Base-by-base conservation (phyloP, 2,329 filamentous ascomycete genomes). In the Penicillium crustosum region DNA sequence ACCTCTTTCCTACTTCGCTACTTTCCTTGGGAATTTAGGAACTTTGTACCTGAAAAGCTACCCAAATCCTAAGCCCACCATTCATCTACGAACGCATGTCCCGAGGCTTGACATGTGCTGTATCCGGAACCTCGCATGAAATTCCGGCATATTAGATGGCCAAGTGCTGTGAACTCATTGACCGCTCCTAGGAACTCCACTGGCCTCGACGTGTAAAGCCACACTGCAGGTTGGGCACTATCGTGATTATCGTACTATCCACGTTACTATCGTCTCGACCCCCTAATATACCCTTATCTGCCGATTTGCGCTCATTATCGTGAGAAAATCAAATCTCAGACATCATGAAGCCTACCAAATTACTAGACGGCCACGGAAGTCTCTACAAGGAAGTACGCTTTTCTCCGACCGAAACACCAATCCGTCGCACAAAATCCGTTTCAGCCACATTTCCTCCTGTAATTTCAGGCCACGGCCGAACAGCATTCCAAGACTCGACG, bases 351-450 rank as follows among this genome's bases (percentile, higher is more conserved):
- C 53, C 65, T 41, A 61, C 60, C 19, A 69, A 66, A 23, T 47
- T 67, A 36, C 68, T 65, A 21, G 71, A 73, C 44, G 70, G 73
- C 42, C 73, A 73, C 59, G 70, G 71, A 47, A 70, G 65, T 56
- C 61, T 69, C 39, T 74, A 74, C 64, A 78, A 76, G 67, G 75
- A 75, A 60, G 75, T 77, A 36, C 75, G 73, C 51, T 78, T 78
- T 61, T 77, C 76, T 23, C 71, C 73, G 13, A 71, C 74, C 4
- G 63, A 71, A 39, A 71, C 74, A 15, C 70, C 70, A 6, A 58
- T 73, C 29, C 74, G 71, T 50, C 74, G 76, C 50, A 64, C 74
- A 33, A 71, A 74, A 58, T 78, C 76, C 13, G 71, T 78, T 44
- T 72, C 76, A 19, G 71, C 70, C 47, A 67, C 68, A 53, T 73